Base-by-base conservation (phyloP, 2,329 filamentous ascomycete genomes). In the Colletotrichum caudatum region DNA sequence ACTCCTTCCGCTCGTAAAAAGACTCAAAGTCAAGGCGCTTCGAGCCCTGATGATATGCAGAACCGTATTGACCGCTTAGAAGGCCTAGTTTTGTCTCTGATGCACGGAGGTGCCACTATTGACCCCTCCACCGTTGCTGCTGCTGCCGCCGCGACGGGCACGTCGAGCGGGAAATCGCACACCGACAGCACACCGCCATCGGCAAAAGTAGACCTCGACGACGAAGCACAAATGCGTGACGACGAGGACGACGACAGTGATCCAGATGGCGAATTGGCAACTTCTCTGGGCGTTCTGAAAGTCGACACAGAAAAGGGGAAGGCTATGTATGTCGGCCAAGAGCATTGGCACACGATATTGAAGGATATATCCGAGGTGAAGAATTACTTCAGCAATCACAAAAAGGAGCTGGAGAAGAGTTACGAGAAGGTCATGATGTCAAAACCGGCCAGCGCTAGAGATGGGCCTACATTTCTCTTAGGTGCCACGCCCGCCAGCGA, bases 31-130 rank as follows among this genome's bases (percentile, higher is more conserved):
- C 89, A 82, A 86, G 87, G 80, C 72, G 82, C 87, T 76, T 83
- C 87, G 66, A 90, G 82, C 76, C 94, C 95, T 61, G 95, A 97
- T 87, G 95, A 98, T 82, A 98, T 98, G 95, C 95, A 98, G 84
- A 97, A 97, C 79, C 93, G 96, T 80, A 98, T 98, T 83, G 95
- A 98, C 84, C 90, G 95, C 77, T 87, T 98, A 75, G 95, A 98
- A 87, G 93, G 93, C 76, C 85, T 98, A 80, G 95, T 98, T 73
- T 83, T 98, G 75, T 97, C 94, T 37, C 82, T 98, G 78, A 98
- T 98, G 95, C 95, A 95, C 78, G 95, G 93, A 80, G 94, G 94
- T 69, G 83, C 88, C 74, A 85, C 83, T 64, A 78, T 86, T 65
- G 86, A 88, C 59, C 74, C 82, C 11, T 78, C 83, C 14, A 77